Evolutionary conservation across 495 filamentous ascomycete species (phyloP).

Genomic region (Penicillium cataractarum): DNA sequence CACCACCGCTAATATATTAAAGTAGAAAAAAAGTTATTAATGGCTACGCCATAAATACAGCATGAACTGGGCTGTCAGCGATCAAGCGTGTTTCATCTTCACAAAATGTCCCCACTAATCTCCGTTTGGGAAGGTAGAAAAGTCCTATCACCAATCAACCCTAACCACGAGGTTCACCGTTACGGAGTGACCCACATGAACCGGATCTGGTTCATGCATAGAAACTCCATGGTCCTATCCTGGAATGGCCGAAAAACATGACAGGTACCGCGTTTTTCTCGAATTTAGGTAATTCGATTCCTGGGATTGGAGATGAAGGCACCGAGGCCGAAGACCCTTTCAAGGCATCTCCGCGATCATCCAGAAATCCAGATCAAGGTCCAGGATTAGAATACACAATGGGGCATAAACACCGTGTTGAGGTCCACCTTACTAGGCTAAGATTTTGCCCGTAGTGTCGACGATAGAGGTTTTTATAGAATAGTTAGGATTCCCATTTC

Average conservation of each 20-base stretch:
- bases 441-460: neutral
- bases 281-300: neutral
- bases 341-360: neutral
- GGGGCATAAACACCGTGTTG: slow-evolving; percentile 4
- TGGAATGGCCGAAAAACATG: neutral
- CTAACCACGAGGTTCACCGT: neutral
- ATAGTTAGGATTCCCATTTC: neutral
- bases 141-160: neutral
- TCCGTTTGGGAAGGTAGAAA: slow-evolving; percentile 5
- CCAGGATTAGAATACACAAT: slow-evolving; percentile 12
- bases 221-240: neutral
- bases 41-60: neutral
- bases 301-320: neutral
- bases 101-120: neutral
- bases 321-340: neutral
- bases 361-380: slow-evolving; percentile 13
- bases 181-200: neutral
- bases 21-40: neutral
- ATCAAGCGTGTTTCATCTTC: neutral
- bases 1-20: neutral
- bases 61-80: neutral
- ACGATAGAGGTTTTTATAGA: slow-evolving; percentile 3
- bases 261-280: neutral
- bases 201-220: neutral
- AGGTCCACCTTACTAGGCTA: slow-evolving; percentile 8